Conservation (phyloP, 805 yeast genomes). For the Metschnikowia hibisci region DNA sequence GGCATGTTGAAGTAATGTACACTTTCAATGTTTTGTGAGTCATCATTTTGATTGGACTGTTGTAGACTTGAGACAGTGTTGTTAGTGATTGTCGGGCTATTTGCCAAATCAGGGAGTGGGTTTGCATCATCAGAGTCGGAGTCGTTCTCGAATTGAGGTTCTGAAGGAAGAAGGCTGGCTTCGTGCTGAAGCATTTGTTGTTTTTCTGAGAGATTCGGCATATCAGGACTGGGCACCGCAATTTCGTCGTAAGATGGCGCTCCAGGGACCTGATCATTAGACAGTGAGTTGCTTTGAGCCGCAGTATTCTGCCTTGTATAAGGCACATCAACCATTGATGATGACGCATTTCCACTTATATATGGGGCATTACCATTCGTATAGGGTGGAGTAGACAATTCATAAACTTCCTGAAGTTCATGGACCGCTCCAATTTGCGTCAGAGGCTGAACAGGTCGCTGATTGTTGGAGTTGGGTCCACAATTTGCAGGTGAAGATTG, state of each 20-base stretch:
- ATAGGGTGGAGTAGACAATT: slow-evolving; percentile 31
- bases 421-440: slow-evolving; percentile 10
- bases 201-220: slow-evolving; percentile 47
- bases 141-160: slow-evolving; percentile 27
- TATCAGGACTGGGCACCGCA: slow-evolving; percentile 9
- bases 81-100: background rate
- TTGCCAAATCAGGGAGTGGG: background rate
- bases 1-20: slow-evolving; percentile 7
- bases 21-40: slow-evolving; percentile 3
- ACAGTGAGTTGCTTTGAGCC: background rate
- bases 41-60: background rate
- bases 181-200: slow-evolving; percentile 52
- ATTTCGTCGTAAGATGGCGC: slow-evolving; percentile 27
- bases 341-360: no score
- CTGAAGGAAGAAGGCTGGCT: slow-evolving; percentile 61
- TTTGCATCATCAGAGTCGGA: slow-evolving; percentile 17
- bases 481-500: background rate
- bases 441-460: background rate
- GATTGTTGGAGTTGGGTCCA: background rate
- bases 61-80: background rate
- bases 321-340: background rate
- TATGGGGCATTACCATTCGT: background rate
- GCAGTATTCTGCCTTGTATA: background rate
- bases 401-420: slow-evolving; percentile 13
- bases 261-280: background rate